Base-by-base conservation (phyloP, 129 eudicot genomes). In the Escallonia rubra region DNA sequence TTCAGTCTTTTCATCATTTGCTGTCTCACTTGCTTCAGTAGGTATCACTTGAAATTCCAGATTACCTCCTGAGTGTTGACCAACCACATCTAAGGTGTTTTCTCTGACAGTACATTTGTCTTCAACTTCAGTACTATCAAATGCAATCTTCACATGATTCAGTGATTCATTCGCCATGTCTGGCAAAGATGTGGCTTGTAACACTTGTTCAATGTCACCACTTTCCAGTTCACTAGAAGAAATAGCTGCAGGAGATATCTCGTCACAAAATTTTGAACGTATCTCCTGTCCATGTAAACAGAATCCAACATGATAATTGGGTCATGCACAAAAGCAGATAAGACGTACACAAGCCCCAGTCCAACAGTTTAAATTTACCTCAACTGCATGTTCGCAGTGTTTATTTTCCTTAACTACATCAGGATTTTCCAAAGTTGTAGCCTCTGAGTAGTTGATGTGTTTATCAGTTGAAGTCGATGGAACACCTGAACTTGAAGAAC, bases 401-500 rank as follows among this genome's bases (percentile, higher is more conserved):
- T 76, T 69, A 13, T 63, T 57, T 38, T 77, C 76, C 66, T 79
- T 72, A 45, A 45, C 41, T 54, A 64, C 62, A 39, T 67, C 74
- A 68, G 64, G 62, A 72, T 68, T 52, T 6, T 51, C 65, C 42
- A 62, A 55, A 39, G 71, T 67, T 8, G 43, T 69, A 62, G 73
- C 73, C 50, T 65, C 77, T 6, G 51, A 59, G 49, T 81, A 49
- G 66, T 68, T 65, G 53, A 47, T 61, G 59, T 23, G 66, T 59
- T 57, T 67, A 67, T 74, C 64, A 11, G 59, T 43, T 4, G 78
- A 58, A 59, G 87, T 45, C 47, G 70, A 11, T 53, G 61, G 67
- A 8, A 14, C 76, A 65, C 57, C 44, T 61, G 74, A 50, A 23
- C 61, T 77, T 57, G 86, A 73, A 57, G 86, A 83, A 72, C 73